These are phyloP conservation scores for Boletellus deceptivus DNA, from an alignment of 1,284 basidiomycete species.

Conservation along the genomic window DNA sequence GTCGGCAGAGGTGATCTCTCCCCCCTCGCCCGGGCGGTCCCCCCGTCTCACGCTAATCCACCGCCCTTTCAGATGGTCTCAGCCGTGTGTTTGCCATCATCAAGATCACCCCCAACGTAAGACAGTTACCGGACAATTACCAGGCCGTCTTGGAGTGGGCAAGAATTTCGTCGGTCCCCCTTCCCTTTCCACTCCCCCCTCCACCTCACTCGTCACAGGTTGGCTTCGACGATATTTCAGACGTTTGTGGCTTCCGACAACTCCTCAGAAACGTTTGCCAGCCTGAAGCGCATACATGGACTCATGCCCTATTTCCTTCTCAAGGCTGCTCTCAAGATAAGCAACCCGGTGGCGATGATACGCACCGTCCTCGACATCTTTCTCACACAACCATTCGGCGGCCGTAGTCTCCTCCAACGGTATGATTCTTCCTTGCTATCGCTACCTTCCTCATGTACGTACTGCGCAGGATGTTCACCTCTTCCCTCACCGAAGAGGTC, in stretches of 20 bases:
- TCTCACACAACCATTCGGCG: slow-evolving; percentile 96
- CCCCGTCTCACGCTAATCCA: slow-evolving; percentile 7
- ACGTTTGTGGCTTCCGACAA: slow-evolving; percentile 92
- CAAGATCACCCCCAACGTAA: slow-evolving; percentile 76
- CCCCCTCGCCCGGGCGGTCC: background rate
- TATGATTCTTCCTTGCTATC: slow-evolving; percentile 29
- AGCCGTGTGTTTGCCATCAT: slow-evolving; percentile 86
- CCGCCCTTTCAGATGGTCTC: slow-evolving; percentile 68
- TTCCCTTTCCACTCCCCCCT: slow-evolving; percentile 10
- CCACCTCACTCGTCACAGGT: slow-evolving; percentile 37
- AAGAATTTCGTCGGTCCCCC: slow-evolving; percentile 77
- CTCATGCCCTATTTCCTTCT: slow-evolving; percentile 98
- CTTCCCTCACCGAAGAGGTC: slow-evolving; percentile 87
- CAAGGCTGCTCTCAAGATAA: slow-evolving; percentile 88
- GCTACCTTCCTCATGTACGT: slow-evolving; percentile 5
- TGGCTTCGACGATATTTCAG: slow-evolving; percentile 96
- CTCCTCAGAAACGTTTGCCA: slow-evolving; percentile 85
- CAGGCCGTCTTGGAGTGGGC: slow-evolving; percentile 94
- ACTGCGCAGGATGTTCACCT: slow-evolving; percentile 85
- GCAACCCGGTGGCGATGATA: slow-evolving; percentile 97
- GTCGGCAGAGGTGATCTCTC: slow-evolving; percentile 66
- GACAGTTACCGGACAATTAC: slow-evolving; percentile 83
- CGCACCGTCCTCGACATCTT: slow-evolving; percentile 90
- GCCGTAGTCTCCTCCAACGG: slow-evolving; percentile 87
- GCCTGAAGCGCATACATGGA: slow-evolving; percentile 91